phyloP scores from a whole-genome alignment of 805 yeast genomes.

The Lachancea meyersii region DNA sequence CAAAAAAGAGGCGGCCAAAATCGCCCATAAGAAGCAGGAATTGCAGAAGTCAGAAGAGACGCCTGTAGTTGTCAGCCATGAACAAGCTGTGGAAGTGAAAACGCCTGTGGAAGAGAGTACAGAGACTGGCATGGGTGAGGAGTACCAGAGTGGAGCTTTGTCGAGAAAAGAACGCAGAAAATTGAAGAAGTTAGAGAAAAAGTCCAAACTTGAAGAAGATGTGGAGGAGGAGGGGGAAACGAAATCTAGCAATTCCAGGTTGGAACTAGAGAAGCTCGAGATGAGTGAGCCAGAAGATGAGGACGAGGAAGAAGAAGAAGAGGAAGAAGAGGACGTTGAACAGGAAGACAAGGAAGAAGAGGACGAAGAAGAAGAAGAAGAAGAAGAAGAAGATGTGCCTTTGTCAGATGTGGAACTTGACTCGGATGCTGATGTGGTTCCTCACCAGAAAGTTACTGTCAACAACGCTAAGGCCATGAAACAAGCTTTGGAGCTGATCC shows the following conservation, averaged over 20 bases:
- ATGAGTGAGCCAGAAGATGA: constrained; percentile 48
- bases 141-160: constrained; percentile 44
- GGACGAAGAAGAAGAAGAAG: constrained; percentile 52
- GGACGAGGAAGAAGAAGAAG: constrained; percentile 39
- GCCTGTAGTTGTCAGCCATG: constrained; percentile 32
- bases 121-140: constrained; percentile 22
- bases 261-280: constrained; percentile 50
- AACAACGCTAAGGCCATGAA: constrained; percentile 81
- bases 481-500: constrained; percentile 60
- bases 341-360: constrained; percentile 45
- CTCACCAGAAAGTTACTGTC: constrained; percentile 81
- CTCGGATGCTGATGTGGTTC: constrained; percentile 91
- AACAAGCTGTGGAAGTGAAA: constrained; percentile 19
- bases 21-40: constrained; percentile 11
- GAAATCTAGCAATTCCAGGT: constrained; percentile 36
- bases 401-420: constrained; percentile 88
- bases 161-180: constrained; percentile 61
- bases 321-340: constrained; percentile 37
- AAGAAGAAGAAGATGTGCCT: constrained; percentile 77
- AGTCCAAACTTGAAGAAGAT: constrained; percentile 31
- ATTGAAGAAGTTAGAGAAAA: constrained; percentile 43
- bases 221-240: constrained; percentile 43
- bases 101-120: constrained; percentile 3
- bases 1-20: constrained; percentile 21
- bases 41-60: constrained; percentile 21